Evolutionary conservation across 2,329 filamentous ascomycete genomes (phyloP).

Genomic region (Fusarium pseudoanthophilum): DNA sequence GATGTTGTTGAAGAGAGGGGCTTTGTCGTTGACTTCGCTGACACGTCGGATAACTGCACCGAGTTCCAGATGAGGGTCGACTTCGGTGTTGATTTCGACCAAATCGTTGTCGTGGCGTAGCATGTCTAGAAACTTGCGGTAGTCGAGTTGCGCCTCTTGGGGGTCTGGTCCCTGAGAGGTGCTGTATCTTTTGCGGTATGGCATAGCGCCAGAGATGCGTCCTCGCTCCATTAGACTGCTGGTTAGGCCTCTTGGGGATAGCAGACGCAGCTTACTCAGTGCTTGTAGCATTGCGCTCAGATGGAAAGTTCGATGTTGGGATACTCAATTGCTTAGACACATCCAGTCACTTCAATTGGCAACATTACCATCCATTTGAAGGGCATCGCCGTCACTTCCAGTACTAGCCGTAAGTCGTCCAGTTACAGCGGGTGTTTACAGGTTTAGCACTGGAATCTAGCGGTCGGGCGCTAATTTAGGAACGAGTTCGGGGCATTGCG

Average conservation of each 20-base stretch:
- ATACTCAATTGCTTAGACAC: neutral
- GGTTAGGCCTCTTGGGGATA: neutral
- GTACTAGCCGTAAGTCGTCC: neutral
- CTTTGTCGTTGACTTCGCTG: constrained; percentile 57
- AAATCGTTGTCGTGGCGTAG: constrained; percentile 53
- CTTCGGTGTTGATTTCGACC: constrained; percentile 54
- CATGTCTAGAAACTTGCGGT: constrained; percentile 17
- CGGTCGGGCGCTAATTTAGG: neutral
- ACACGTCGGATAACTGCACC: constrained; percentile 59
- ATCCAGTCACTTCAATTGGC: neutral
- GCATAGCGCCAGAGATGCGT: neutral
- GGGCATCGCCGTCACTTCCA: neutral
- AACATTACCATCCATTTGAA: neutral
- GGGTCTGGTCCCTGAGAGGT: neutral
- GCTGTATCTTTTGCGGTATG: neutral
- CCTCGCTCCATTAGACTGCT: neutral
- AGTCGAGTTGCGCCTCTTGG: constrained; percentile 19
- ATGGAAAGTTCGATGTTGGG: neutral
- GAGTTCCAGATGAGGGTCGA: constrained; percentile 58
- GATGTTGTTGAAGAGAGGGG: constrained; percentile 63
- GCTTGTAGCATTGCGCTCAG: neutral
- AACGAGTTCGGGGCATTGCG: neutral
- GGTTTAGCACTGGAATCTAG: neutral
- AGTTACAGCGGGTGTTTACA: neutral
- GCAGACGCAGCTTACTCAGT: neutral